Percentiles rank a stretch among this genome's conserved stretches.
phyloP scores from a whole-genome alignment of 495 filamentous ascomycete genomes.

The Tetracladium setigerum region DNA sequence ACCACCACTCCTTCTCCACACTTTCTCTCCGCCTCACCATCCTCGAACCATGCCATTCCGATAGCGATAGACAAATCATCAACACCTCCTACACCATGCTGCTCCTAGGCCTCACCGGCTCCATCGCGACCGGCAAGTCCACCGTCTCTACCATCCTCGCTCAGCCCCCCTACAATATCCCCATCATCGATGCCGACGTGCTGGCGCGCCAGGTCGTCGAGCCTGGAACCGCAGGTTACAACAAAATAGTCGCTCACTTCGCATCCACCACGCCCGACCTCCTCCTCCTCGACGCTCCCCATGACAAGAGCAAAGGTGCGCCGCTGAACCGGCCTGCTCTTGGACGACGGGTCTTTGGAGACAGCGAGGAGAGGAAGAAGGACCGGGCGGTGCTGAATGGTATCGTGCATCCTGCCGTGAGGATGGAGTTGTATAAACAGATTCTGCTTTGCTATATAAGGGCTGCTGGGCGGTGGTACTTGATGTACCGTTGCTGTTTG shows the following conservation, averaged over 20 bases:
- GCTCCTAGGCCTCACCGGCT: slow-evolving; percentile 92
- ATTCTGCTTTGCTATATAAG: slow-evolving; percentile 57
- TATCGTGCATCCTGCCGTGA: slow-evolving; percentile 88
- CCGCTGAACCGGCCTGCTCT: slow-evolving; percentile 82
- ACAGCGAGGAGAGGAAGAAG: slow-evolving; percentile 48
- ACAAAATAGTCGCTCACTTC: slow-evolving; percentile 72
- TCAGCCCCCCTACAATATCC: slow-evolving; percentile 71
- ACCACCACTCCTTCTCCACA: too few species aligned
- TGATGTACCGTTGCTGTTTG: slow-evolving; percentile 88
- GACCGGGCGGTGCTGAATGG: slow-evolving; percentile 71
- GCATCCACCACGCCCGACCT: slow-evolving; percentile 74
- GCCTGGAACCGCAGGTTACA: slow-evolving; percentile 71
- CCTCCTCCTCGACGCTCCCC: slow-evolving; percentile 39
- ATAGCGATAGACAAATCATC: too few species aligned
- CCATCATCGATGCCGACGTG: slow-evolving; percentile 91
- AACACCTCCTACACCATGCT: slow-evolving; percentile 72
- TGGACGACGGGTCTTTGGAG: slow-evolving; percentile 78
- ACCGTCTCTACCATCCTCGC: slow-evolving; percentile 83
- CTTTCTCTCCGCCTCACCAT: too few species aligned
- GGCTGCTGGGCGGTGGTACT: slow-evolving; percentile 86
- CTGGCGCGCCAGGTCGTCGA: slow-evolving; percentile 86
- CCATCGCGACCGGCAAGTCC: slow-evolving; percentile 96
- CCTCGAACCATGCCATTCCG: too few species aligned
- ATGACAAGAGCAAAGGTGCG: slow-evolving; percentile 42
- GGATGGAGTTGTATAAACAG: slow-evolving; percentile 63